Percentiles rank a stretch among this genome's conserved stretches.
Evolutionary conservation across 371 early-diverging fungal species (phyloP).

Genomic region (Blakeslea trispora): DNA sequence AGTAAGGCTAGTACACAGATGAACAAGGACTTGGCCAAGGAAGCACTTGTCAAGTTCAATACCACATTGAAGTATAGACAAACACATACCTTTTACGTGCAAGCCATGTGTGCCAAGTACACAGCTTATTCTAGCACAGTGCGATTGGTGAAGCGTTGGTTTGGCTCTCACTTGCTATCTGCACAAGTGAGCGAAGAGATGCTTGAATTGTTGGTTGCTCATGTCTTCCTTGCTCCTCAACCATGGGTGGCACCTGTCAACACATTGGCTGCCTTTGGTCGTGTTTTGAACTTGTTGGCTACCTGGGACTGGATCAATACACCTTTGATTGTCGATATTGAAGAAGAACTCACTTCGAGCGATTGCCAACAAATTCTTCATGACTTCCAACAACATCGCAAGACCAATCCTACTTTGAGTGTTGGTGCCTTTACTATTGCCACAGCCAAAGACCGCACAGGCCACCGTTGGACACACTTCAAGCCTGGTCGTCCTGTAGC

Average conservation of each 20-base stretch:
- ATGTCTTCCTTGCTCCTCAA: constrained; percentile 66
- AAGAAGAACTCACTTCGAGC: constrained; percentile 54
- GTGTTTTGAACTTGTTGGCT: constrained; percentile 71
- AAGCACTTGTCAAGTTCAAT: constrained; percentile 54
- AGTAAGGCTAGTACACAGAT: constrained; percentile 46
- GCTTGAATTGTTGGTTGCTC: constrained; percentile 60
- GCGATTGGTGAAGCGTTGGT: constrained; percentile 87
- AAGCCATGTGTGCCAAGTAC: constrained; percentile 68
- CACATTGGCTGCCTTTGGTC: constrained; percentile 71
- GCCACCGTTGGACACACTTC: constrained; percentile 58
- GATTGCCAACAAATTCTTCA: constrained; percentile 48
- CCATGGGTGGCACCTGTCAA: constrained; percentile 64
- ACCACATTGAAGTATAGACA: constrained; percentile 57
- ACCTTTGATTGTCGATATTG: constrained; percentile 78
- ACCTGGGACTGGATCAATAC: constrained; percentile 75
- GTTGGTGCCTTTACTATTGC: constrained; percentile 67
- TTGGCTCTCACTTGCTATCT: constrained; percentile 73
- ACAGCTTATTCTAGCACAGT: constrained; percentile 72
- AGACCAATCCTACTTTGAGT: constrained; percentile 43
- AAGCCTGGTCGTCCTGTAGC: constrained; percentile 59
- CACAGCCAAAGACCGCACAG: constrained; percentile 62
- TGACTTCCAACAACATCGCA: constrained; percentile 47
- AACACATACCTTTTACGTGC: constrained; percentile 67
- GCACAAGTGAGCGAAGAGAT: constrained; percentile 62
- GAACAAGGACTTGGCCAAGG: constrained; percentile 46